These are phyloP conservation scores for Citeromyces hawaiiensis DNA, from an alignment of 1,139 yeast genomes.

Conservation along the genomic window DNA sequence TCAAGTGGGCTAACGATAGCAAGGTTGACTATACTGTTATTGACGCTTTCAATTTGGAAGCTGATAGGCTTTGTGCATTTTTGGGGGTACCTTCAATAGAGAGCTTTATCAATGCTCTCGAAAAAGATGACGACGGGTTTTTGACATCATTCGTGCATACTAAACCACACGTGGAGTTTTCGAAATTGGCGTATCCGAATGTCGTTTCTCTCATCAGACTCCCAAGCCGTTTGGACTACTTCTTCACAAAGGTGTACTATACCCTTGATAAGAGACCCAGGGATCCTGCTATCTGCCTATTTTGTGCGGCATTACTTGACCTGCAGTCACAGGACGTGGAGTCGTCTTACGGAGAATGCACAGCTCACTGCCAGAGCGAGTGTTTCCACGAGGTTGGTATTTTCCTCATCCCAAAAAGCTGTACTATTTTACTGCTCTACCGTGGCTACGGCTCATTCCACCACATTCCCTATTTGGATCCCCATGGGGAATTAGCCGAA, in stretches of 20 bases:
- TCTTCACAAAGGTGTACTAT: conserved; percentile 48
- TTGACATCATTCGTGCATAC: background rate
- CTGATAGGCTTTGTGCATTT: conserved; percentile 40
- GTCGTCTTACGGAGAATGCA: conserved; percentile 48
- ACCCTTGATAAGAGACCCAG: conserved; percentile 30
- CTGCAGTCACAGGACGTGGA: conserved; percentile 49
- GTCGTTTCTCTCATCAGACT: conserved; percentile 26
- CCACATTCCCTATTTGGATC: conserved; percentile 75
- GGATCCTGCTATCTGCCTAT: conserved; percentile 82
- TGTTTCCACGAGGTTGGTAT: conserved; percentile 62
- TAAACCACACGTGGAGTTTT: background rate
- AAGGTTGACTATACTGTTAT: conserved; percentile 22
- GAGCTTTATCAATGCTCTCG: conserved; percentile 5
- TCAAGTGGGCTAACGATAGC: conserved; percentile 34
- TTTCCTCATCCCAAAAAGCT: conserved; percentile 64
- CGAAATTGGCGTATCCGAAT: conserved; percentile 33
- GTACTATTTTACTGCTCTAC: conserved; percentile 53
- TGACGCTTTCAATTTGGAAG: conserved; percentile 21
- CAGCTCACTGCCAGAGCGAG: conserved; percentile 45
- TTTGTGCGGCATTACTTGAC: conserved; percentile 63
- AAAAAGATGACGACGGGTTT: background rate
- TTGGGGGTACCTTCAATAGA: conserved; percentile 34
- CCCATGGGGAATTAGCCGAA: conserved; percentile 77
- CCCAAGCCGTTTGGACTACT: conserved; percentile 43
- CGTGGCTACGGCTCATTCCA: conserved; percentile 67